phyloP scores from a whole-genome alignment of 1,284 basidiomycete species.

The Sphagnurus paluster region DNA sequence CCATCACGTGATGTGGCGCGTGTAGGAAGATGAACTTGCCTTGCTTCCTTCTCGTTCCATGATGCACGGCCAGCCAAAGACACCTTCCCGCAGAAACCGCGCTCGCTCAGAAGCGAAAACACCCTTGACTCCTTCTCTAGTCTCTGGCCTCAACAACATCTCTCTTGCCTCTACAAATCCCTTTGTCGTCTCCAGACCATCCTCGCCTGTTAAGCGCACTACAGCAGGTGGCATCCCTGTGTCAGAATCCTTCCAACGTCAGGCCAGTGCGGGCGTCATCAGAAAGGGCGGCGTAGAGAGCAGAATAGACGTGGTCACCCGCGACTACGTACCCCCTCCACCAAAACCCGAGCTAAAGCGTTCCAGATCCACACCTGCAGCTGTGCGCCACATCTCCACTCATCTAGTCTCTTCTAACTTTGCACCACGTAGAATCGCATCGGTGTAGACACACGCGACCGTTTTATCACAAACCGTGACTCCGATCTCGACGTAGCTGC shows the following conservation, averaged over 20 bases:
- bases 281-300: conserved; percentile 76
- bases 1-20: conserved; percentile 10
- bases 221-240: conserved; percentile 48
- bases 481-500: conserved; percentile 44
- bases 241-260: conserved; percentile 55
- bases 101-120: conserved; percentile 72
- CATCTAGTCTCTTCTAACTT: conserved; percentile 8
- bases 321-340: conserved; percentile 42
- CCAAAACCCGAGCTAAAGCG: conserved; percentile 66
- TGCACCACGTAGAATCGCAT: conserved; percentile 12
- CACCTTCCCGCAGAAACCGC: conserved; percentile 62
- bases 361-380: conserved; percentile 68
- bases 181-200: conserved; percentile 57
- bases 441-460: conserved; percentile 54
- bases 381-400: conserved; percentile 33
- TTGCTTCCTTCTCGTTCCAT: not conserved
- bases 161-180: conserved; percentile 57
- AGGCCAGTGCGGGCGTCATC: conserved; percentile 66
- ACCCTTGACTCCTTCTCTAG: conserved; percentile 67
- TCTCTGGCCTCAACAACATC: conserved; percentile 55
- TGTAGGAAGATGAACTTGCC: not conserved
- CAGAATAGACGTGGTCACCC: conserved; percentile 68
- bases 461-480: conserved; percentile 73
- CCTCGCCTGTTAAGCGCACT: conserved; percentile 64
- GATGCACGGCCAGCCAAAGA: conserved; percentile 43